Conservation (phyloP, 2,329 filamentous ascomycete species). For the Nothophaeocryptopus gaeumannii region DNA sequence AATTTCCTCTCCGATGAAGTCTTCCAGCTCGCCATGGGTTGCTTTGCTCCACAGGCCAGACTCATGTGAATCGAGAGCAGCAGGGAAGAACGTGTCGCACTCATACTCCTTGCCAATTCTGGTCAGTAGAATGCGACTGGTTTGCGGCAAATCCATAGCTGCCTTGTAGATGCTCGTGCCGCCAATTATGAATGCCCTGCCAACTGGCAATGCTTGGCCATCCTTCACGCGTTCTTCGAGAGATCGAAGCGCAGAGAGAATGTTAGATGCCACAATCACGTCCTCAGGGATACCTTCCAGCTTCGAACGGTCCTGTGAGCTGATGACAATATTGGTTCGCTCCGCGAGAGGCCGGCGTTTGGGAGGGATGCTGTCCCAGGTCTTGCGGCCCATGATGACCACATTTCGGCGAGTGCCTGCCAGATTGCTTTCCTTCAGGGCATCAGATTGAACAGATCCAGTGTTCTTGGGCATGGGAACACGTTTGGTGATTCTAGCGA, state of each 20-base stretch:
- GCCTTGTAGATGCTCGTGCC: conserved; percentile 80
- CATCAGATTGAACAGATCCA: conserved; percentile 27
- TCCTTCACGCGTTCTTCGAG: conserved; percentile 33
- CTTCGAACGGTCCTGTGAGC: conserved; percentile 41
- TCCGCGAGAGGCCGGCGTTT: conserved; percentile 75
- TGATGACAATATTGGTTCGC: conserved; percentile 79
- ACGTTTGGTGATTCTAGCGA: conserved; percentile 81
- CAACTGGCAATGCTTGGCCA: conserved; percentile 39
- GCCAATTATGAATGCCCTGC: conserved; percentile 80
- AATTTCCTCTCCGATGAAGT: conserved; percentile 65
- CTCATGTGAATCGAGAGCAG: conserved; percentile 48
- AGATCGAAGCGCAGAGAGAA: conserved; percentile 29
- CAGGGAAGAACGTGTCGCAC: conserved; percentile 72
- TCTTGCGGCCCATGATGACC: conserved; percentile 96
- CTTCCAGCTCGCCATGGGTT: conserved; percentile 54
- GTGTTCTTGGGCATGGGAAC: conserved; percentile 52
- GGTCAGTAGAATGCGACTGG: conserved; percentile 67
- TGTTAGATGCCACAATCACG: conserved; percentile 52
- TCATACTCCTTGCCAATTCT: conserved; percentile 66
- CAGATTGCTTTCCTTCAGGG: conserved; percentile 20
- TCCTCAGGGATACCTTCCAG: conserved; percentile 37
- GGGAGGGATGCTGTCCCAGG: conserved; percentile 84
- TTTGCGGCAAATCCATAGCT: conserved; percentile 59
- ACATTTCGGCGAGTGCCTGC: conserved; percentile 48
- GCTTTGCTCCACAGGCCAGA: conserved; percentile 53